Conservation (phyloP, 1,284 basidiomycete species). For the Fereydounia khargensis region DNA sequence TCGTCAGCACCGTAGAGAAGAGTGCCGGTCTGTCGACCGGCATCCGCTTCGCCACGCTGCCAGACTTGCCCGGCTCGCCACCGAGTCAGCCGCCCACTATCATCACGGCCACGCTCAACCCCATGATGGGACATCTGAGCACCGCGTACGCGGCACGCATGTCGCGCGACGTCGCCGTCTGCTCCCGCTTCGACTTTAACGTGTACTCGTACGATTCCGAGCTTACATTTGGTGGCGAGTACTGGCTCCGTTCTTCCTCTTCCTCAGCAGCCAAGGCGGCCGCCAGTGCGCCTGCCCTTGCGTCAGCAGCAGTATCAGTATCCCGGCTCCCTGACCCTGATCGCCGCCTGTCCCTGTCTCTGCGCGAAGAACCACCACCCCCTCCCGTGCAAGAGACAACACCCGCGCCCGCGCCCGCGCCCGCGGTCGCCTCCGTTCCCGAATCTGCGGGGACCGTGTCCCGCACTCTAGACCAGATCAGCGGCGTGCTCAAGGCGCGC, state of each 20-base stretch:
- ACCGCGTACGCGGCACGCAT: constrained; percentile 86
- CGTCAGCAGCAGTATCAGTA: neutral
- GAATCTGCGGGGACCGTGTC: constrained; percentile 59
- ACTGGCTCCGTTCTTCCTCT: constrained; percentile 25
- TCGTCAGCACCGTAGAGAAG: constrained; percentile 86
- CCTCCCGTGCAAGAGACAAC: neutral
- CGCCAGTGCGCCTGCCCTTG: neutral
- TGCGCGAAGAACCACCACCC: neutral
- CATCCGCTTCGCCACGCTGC: constrained; percentile 83
- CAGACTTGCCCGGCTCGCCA: constrained; percentile 63
- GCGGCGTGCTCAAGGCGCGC: constrained; percentile 83
- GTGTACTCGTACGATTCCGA: constrained; percentile 95
- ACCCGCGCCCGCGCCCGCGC: neutral
- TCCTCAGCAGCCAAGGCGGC: neutral
- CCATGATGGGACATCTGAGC: constrained; percentile 91
- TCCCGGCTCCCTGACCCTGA: neutral
- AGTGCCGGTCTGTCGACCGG: constrained; percentile 93
- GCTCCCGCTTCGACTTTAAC: constrained; percentile 92
- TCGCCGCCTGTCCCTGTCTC: neutral
- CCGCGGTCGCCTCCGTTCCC: neutral
- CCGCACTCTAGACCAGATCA: too few species aligned
- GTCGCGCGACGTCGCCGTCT: constrained; percentile 79
- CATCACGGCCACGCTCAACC: constrained; percentile 90
- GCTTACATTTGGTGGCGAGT: constrained; percentile 70
- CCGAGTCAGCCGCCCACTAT: constrained; percentile 73